Conservation (phyloP, 2,329 filamentous ascomycete genomes). For the Xylaria sp. region DNA sequence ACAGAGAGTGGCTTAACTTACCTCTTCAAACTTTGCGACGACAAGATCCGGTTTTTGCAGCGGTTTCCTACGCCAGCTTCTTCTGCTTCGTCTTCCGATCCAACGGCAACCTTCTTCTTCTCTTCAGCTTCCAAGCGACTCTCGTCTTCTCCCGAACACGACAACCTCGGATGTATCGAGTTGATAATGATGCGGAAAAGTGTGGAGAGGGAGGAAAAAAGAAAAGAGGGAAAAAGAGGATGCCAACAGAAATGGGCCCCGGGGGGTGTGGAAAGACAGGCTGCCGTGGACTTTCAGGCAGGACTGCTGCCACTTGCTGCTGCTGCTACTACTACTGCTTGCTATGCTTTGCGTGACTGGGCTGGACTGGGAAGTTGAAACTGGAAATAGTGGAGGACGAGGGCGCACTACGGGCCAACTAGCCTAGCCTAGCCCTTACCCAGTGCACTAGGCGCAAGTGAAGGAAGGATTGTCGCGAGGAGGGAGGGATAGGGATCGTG, state of each 20-base stretch:
- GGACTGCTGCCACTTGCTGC: constrained; percentile 1
- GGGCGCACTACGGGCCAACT: constrained; percentile 36
- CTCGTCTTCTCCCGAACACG: constrained; percentile 46
- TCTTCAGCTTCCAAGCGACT: constrained; percentile 41
- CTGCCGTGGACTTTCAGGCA: constrained; percentile 31
- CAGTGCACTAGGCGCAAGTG: constrained; percentile 22
- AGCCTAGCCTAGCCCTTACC: constrained; percentile 39
- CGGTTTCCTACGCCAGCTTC: constrained; percentile 36
- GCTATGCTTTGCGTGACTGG: constrained; percentile 17
- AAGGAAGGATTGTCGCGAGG: constrained; percentile 27
- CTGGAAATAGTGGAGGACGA: constrained; percentile 38
- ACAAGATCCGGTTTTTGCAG: constrained; percentile 28
- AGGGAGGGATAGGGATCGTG: constrained; percentile 23
- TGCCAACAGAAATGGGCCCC: constrained; percentile 35
- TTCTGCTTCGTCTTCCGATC: constrained; percentile 31
- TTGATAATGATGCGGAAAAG: constrained; percentile 36
- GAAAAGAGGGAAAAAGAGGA: constrained; percentile 38
- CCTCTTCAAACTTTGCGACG: constrained; percentile 33
- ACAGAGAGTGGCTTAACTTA: constrained; percentile 33
- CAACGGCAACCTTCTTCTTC: constrained; percentile 41
- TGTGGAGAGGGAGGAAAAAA: constrained; percentile 37
- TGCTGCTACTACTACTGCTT: background rate
- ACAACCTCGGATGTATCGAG: constrained; percentile 43
- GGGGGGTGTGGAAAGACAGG: constrained; percentile 15
- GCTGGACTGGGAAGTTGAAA: constrained; percentile 31